Base-by-base conservation (phyloP, 495 filamentous ascomycete species). In the Trichoderma parareesei region DNA sequence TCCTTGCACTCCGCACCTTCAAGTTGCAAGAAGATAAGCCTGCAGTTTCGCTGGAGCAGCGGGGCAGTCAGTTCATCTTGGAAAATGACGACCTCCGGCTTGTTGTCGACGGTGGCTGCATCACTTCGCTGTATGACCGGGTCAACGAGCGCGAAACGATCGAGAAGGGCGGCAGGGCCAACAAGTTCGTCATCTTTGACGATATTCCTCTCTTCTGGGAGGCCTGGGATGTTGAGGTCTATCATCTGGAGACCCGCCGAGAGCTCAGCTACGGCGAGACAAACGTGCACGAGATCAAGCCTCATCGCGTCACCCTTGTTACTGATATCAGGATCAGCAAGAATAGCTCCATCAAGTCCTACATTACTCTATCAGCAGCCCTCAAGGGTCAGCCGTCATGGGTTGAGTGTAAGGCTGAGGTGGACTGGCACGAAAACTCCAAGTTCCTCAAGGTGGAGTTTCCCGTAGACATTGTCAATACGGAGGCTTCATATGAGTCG, bases 391-490 rank as follows among this genome's bases (percentile, higher is more conserved):
- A 88, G 63, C 86, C 85, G 14, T 89, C 86, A 0, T 87, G 84
- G 61, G 82, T 98, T 38, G 91, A 95, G 66, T 85, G 95, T 53
- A 78, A 85, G 44, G 88, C 85, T 69, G 90, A 92, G 68, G 89
- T 97, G 60, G 90, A 94, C 69, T 98, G 94, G 94, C 85, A 84
- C 67, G 94, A 98, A 74, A 90, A 81, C 2, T 97, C 92, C 91
- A 96, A 95, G 72, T 97, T 97, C 84, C 84, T 98, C 69, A 98
- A 98, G 80, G 93, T 98, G 63, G 94, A 98, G 75, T 98, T 98
- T 76, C 94, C 94, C 0, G 93, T 97, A 46, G 91, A 96, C 74
- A 81, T 98, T 62, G 82, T 85, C 66, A 96, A 93, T 72, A 96
- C 91, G 0, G 91, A 96, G 74, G 93, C 93, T 11, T 90, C 87